Conservation (phyloP, 1,139 yeast species). For the Protomyces gravidus region DNA sequence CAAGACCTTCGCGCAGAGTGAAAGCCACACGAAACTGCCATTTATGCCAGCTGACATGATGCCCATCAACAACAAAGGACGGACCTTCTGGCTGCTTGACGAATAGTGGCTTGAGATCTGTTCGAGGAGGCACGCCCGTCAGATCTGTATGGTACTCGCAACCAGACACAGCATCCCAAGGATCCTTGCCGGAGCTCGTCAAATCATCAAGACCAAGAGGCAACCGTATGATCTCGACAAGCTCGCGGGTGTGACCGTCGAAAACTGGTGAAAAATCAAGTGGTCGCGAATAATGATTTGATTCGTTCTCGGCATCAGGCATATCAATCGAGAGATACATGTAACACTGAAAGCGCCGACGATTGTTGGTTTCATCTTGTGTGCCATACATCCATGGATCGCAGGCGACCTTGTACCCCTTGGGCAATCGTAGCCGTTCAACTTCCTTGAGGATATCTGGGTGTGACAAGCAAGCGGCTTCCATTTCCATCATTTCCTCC, state of each 20-base stretch:
- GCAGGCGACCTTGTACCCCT: constrained; percentile 69
- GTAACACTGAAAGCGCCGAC: constrained; percentile 73
- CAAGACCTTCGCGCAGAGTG: constrained; percentile 81
- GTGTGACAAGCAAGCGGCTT: constrained; percentile 59
- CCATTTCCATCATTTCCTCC: constrained; percentile 60
- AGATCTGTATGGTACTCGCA: constrained; percentile 38
- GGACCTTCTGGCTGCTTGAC: constrained; percentile 79
- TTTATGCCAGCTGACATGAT: constrained; percentile 70
- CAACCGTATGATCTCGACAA: constrained; percentile 69
- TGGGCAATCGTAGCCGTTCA: constrained; percentile 52
- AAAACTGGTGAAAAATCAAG: constrained; percentile 77
- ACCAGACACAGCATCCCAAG: constrained; percentile 42
- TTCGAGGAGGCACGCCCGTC: constrained; percentile 45
- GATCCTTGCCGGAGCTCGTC: constrained; percentile 52
- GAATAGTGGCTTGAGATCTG: constrained; percentile 57
- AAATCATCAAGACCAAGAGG: constrained; percentile 63
- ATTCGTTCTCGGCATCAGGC: constrained; percentile 58
- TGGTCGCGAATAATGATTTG: constrained; percentile 60
- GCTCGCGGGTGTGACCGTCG: constrained; percentile 64
- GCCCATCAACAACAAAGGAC: constrained; percentile 64
- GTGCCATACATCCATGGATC: constrained; percentile 84
- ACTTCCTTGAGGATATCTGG: constrained; percentile 68
- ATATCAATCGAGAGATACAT: constrained; percentile 70
- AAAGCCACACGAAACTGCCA: constrained; percentile 72
- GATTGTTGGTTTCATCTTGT: constrained; percentile 75